Conservation (phyloP, 116 monocot genomes). For the Phalaenopsis hybrid region DNA sequence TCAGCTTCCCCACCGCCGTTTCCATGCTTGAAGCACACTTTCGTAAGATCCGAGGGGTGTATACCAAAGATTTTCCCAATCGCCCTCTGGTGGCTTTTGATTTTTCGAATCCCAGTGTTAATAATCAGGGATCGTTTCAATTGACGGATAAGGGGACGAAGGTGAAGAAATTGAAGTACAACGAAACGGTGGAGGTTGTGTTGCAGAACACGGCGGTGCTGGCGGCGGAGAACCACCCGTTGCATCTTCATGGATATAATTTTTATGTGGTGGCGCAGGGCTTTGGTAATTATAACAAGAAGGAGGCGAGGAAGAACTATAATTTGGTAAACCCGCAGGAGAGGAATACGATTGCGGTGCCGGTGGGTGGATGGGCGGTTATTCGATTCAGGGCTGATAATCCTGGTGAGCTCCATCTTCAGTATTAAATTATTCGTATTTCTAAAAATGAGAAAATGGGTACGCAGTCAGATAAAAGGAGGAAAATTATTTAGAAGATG, state of each 20-base stretch:
- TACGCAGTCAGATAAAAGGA: too few relatives aligned
- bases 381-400: slow-evolving; percentile 56
- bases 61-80: slow-evolving; percentile 62
- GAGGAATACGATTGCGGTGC: slow-evolving; percentile 54
- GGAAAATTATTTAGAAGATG: too few relatives aligned
- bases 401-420: slow-evolving; percentile 29
- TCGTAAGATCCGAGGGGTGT: slow-evolving; percentile 30
- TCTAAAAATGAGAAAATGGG: too few relatives aligned
- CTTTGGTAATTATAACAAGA: slow-evolving; percentile 43
- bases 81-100: slow-evolving; percentile 38
- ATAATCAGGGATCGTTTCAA: background rate
- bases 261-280: slow-evolving; percentile 62
- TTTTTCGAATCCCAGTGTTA: slow-evolving; percentile 29
- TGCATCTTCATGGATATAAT: slow-evolving; percentile 64
- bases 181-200: slow-evolving; percentile 47
- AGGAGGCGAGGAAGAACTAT: slow-evolving; percentile 19
- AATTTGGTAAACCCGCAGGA: slow-evolving; percentile 46
- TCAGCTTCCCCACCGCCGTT: slow-evolving; percentile 31
- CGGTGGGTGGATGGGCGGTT: slow-evolving; percentile 59
- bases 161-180: slow-evolving; percentile 47
- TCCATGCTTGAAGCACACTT: slow-evolving; percentile 60
- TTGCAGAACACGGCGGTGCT: slow-evolving; percentile 41
- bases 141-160: slow-evolving; percentile 27
- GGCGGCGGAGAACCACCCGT: slow-evolving; percentile 43
- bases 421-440: too few relatives aligned